These are phyloP conservation scores for Plantago coronopus DNA, from an alignment of 305 asterid species.

Conservation along the genomic window DNA sequence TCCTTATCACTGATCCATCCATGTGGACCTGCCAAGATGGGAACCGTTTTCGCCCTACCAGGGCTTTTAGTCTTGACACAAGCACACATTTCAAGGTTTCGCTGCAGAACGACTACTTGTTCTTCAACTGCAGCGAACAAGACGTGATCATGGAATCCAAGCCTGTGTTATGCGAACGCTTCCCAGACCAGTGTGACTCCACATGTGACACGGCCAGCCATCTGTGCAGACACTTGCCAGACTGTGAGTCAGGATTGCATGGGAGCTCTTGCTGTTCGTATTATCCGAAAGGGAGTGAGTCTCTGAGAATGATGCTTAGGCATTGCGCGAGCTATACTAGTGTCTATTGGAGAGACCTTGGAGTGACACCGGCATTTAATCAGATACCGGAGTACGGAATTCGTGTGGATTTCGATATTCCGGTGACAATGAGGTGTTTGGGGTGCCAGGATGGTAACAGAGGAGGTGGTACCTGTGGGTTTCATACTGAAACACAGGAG, in stretches of 20 bases:
- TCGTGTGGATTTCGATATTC: constrained; percentile 80
- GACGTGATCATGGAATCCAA: constrained; percentile 68
- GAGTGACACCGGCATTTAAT: constrained; percentile 49
- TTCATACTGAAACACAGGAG: constrained; percentile 49
- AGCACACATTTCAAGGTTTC: constrained; percentile 73
- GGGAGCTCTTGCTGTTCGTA: constrained; percentile 75
- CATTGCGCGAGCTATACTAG: constrained; percentile 66
- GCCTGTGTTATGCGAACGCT: constrained; percentile 69
- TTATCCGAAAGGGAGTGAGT: constrained; percentile 76
- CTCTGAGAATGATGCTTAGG: constrained; percentile 72
- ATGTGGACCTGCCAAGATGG: constrained; percentile 82
- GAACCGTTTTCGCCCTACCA: constrained; percentile 49
- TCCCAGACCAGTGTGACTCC: constrained; percentile 90
- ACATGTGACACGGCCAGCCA: constrained; percentile 79
- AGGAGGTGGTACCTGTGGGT: constrained; percentile 76
- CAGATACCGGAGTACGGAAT: constrained; percentile 81
- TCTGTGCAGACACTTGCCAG: constrained; percentile 74
- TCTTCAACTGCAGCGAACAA: constrained; percentile 73
- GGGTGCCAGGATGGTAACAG: constrained; percentile 54
- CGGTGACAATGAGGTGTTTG: constrained; percentile 60
- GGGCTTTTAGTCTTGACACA: constrained; percentile 78
- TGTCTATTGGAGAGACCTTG: constrained; percentile 74
- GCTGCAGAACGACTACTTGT: constrained; percentile 65
- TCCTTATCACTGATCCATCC: constrained; percentile 63
- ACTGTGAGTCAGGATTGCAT: constrained; percentile 42